Evolutionary conservation across 2,329 filamentous ascomycete genomes (phyloP).

Genomic region (Aspergillus fumigatus): DNA sequence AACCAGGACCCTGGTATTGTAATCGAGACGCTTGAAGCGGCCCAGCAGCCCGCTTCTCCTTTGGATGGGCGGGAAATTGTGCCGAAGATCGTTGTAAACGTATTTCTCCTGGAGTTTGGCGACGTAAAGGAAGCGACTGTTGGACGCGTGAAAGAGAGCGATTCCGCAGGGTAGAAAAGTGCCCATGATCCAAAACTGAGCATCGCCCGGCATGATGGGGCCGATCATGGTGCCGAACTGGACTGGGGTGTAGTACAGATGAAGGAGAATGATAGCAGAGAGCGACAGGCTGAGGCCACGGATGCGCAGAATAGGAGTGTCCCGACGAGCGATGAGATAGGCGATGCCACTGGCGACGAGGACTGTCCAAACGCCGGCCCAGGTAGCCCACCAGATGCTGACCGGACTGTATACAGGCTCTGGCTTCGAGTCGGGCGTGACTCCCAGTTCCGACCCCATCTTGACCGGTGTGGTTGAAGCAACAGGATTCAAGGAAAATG

Average conservation of each 20-base stretch:
- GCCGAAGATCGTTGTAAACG: constrained; percentile 18
- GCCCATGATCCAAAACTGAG: constrained; percentile 65
- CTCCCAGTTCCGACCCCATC: constrained; percentile 30
- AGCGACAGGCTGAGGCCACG: constrained; percentile 36
- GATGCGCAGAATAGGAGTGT: constrained; percentile 34
- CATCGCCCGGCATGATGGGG: constrained; percentile 44
- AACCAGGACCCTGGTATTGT: constrained; percentile 20
- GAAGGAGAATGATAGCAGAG: constrained; percentile 33
- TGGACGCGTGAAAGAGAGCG: constrained; percentile 61
- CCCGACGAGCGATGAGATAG: constrained; percentile 30
- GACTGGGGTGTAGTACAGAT: constrained; percentile 34
- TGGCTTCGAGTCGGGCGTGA: constrained; percentile 23
- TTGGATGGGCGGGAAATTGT: constrained; percentile 1
- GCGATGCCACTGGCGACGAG: constrained; percentile 26
- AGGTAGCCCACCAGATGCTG: constrained; percentile 26
- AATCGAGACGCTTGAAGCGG: constrained; percentile 23
- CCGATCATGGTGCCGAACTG: constrained; percentile 35
- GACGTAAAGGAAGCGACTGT: constrained; percentile 57
- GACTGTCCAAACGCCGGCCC: constrained; percentile 30
- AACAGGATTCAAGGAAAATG: not conserved
- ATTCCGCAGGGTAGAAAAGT: constrained; percentile 62
- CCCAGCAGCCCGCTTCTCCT: constrained; percentile 16
- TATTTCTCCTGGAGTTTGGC: constrained; percentile 52
- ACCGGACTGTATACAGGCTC: constrained; percentile 17
- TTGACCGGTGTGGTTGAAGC: not conserved